These are phyloP conservation scores for Camelina sativa DNA, from an alignment of 345 rosid species.

Conservation along the genomic window DNA sequence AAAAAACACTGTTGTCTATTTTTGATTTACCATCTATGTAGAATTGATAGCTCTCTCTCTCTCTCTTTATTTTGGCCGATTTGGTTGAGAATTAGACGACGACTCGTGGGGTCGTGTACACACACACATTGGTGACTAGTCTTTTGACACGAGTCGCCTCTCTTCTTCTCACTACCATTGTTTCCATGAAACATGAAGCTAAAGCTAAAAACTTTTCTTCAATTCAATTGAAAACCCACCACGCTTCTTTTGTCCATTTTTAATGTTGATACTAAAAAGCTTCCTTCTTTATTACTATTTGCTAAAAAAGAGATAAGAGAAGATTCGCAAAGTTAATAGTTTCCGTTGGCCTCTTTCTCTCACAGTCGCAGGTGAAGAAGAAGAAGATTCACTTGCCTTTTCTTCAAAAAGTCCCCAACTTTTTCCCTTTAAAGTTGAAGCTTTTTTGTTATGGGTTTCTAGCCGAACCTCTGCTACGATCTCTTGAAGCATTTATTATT, in stretches of 20 bases:
- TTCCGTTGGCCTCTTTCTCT: constrained; percentile 32
- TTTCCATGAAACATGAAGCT: constrained; percentile 36
- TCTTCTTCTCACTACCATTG: constrained; percentile 27
- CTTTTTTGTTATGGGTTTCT: background rate
- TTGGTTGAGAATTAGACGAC: constrained; percentile 34
- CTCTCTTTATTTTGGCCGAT: constrained; percentile 1
- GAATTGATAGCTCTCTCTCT: background rate
- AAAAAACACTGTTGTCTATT: constrained; percentile 12
- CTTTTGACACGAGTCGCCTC: constrained; percentile 38
- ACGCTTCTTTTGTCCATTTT: constrained; percentile 56
- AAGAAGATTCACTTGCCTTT: constrained; percentile 51
- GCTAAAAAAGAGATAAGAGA: constrained; percentile 37
- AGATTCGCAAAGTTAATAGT: constrained; percentile 42
- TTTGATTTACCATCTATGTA: constrained; percentile 15
- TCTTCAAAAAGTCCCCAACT: constrained; percentile 50
- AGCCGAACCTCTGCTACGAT: background rate
- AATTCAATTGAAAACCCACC: constrained; percentile 50
- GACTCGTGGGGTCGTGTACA: constrained; percentile 44
- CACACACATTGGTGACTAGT: constrained; percentile 36
- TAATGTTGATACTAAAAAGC: constrained; percentile 44
- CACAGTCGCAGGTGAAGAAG: constrained; percentile 42
- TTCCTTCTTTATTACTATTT: constrained; percentile 27
- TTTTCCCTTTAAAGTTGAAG: constrained; percentile 34
- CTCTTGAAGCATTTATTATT: constrained; percentile 24
- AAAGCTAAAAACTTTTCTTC: constrained; percentile 45